These are phyloP conservation scores for Teunomyces kruisii DNA, from an alignment of 805 yeast species.

Conservation along the genomic window DNA sequence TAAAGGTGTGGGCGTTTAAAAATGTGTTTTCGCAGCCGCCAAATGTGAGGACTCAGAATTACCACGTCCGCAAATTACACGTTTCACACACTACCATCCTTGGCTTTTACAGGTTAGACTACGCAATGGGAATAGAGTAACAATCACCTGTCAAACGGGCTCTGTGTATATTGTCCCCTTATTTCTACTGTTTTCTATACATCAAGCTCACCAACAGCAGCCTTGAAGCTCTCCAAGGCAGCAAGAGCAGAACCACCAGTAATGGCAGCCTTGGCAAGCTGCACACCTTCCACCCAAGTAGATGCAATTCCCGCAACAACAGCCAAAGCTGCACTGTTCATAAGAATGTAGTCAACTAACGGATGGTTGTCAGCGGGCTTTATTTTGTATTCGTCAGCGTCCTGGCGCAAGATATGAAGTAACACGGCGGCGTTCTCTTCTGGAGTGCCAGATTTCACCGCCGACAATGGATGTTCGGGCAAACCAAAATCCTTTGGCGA, in stretches of 20 bases:
- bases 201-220: constrained; percentile 11
- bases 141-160: too few relatives aligned
- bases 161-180: too few relatives aligned
- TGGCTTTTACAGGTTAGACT: too few relatives aligned
- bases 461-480: constrained; percentile 62
- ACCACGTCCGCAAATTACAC: too few relatives aligned
- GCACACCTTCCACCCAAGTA: constrained; percentile 77
- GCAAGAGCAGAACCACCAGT: constrained; percentile 61
- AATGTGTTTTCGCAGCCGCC: too few relatives aligned
- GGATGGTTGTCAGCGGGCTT: constrained; percentile 48
- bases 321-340: constrained; percentile 87
- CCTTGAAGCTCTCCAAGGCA: constrained; percentile 56
- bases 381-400: constrained; percentile 47
- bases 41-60: too few relatives aligned
- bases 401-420: constrained; percentile 42
- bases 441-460: constrained; percentile 85
- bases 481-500: constrained; percentile 82
- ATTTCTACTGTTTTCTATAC: background rate
- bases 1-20: too few relatives aligned
- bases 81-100: too few relatives aligned
- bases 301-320: constrained; percentile 68
- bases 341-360: constrained; percentile 80
- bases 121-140: too few relatives aligned
- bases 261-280: constrained; percentile 68
- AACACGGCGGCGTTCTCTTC: constrained; percentile 72